Conservation (phyloP, 805 yeast species). For the Ogataea trehalophila region DNA sequence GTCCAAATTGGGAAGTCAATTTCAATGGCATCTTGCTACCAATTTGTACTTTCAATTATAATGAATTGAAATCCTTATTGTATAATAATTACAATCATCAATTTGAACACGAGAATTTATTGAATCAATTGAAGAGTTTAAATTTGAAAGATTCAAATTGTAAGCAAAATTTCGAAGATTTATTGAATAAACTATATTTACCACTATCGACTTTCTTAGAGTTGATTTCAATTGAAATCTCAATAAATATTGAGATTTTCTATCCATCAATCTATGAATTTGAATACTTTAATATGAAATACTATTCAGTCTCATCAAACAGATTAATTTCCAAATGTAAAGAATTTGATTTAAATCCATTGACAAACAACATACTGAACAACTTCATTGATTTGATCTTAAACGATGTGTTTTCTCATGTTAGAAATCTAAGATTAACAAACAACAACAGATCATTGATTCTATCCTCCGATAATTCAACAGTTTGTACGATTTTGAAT, state of each 20-base stretch:
- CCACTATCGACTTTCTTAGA: conserved; percentile 58
- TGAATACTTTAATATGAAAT: conserved; percentile 25
- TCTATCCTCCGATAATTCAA: conserved; percentile 81
- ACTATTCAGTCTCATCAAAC: conserved; percentile 20
- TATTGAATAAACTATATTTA: conserved; percentile 46
- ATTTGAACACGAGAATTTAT: conserved; percentile 10
- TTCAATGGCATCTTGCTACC: conserved; percentile 47
- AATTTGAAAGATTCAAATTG: conserved; percentile 5
- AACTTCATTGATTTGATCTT: conserved; percentile 71
- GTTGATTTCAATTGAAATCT: conserved; percentile 51
- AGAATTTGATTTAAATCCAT: conserved; percentile 12
- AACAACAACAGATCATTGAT: conserved; percentile 49
- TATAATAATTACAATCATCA: conserved; percentile 19
- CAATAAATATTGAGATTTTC: conserved; percentile 68
- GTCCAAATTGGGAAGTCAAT: conserved; percentile 60
- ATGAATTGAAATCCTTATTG: conserved; percentile 33
- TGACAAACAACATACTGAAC: conserved; percentile 46
- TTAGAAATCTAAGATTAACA: conserved; percentile 42
- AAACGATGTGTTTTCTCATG: conserved; percentile 71
- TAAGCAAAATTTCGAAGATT: conserved; percentile 34
- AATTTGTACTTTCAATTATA: conserved; percentile 52
- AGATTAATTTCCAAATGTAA: conserved; percentile 12
- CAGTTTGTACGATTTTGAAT: conserved; percentile 87
- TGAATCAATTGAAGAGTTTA: conserved; percentile 13
- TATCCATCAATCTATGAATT: conserved; percentile 57